A percentile compares a stretch with the other conserved stretches of the same genome.
Conservation (phyloP, 192 early-diverging fungal genomes). For the Geranomyces michiganensis region DNA sequence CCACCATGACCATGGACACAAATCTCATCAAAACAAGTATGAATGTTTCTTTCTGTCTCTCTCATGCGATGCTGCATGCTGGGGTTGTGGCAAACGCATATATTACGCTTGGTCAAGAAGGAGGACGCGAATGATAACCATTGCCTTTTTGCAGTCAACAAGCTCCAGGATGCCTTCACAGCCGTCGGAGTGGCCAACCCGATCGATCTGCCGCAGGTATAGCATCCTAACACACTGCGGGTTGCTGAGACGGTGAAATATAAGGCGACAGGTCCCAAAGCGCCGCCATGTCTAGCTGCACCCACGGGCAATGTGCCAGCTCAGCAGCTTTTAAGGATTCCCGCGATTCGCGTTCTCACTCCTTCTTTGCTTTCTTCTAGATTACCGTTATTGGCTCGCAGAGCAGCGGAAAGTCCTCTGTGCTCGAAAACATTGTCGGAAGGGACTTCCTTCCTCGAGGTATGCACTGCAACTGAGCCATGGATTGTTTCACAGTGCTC, state of each 20-base stretch:
- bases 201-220: conserved; percentile 62
- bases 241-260: no score
- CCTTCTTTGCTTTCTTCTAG: conserved; percentile 14
- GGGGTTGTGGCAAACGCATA: not conserved
- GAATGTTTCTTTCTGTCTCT: not conserved
- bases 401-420: conserved; percentile 89
- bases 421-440: conserved; percentile 97
- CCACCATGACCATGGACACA: conserved; percentile 37
- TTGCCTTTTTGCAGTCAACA: conserved; percentile 30
- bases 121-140: not conserved
- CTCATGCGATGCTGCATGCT: not conserved
- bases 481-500: not conserved
- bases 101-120: not conserved
- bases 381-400: conserved; percentile 61
- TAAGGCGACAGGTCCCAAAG: no score
- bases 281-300: no score
- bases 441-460: conserved; percentile 95
- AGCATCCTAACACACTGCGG: no score
- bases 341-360: no score
- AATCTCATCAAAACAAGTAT: conserved; percentile 47
- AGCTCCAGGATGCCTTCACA: conserved; percentile 60
- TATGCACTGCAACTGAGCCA: conserved; percentile 11
- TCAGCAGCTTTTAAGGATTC: no score
- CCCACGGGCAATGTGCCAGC: no score
- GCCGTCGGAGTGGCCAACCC: conserved; percentile 58